These are phyloP conservation scores for Pseudogymnoascus sp. DNA, from an alignment of 2,329 filamentous ascomycete species.

Conservation along the genomic window DNA sequence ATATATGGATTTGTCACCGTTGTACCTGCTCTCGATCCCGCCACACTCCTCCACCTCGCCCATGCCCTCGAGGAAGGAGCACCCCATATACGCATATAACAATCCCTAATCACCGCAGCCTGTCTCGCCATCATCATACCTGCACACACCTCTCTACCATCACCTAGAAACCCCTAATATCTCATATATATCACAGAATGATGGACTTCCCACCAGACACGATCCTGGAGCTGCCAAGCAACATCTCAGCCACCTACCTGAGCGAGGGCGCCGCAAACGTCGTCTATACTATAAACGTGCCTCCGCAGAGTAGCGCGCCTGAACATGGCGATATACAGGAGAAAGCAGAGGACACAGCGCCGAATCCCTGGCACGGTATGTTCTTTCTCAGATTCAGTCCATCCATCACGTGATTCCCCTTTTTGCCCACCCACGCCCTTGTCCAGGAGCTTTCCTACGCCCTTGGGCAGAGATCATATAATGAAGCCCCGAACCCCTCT, in stretches of 20 bases:
- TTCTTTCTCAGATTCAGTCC: background rate
- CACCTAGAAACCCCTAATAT: background rate
- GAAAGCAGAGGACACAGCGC: constrained; percentile 23
- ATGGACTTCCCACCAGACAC: background rate
- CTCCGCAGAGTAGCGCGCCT: constrained; percentile 24
- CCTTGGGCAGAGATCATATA: background rate
- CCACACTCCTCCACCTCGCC: background rate
- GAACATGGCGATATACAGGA: constrained; percentile 27
- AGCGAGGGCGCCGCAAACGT: constrained; percentile 70
- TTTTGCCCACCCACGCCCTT: background rate
- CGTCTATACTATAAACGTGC: constrained; percentile 53
- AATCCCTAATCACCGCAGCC: background rate
- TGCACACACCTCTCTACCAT: background rate
- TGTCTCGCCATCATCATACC: background rate
- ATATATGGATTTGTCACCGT: background rate
- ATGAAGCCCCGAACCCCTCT: background rate
- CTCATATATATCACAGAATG: background rate
- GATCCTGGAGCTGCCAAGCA: background rate
- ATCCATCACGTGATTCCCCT: background rate
- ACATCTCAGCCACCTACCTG: constrained; percentile 31
- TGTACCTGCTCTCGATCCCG: background rate
- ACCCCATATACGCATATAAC: background rate
- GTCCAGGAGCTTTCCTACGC: background rate
- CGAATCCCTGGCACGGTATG: background rate
- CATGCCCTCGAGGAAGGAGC: background rate